These are phyloP conservation scores for Barbatosphaeria neglecta DNA, from an alignment of 495 filamentous ascomycete genomes.

Conservation along the genomic window DNA sequence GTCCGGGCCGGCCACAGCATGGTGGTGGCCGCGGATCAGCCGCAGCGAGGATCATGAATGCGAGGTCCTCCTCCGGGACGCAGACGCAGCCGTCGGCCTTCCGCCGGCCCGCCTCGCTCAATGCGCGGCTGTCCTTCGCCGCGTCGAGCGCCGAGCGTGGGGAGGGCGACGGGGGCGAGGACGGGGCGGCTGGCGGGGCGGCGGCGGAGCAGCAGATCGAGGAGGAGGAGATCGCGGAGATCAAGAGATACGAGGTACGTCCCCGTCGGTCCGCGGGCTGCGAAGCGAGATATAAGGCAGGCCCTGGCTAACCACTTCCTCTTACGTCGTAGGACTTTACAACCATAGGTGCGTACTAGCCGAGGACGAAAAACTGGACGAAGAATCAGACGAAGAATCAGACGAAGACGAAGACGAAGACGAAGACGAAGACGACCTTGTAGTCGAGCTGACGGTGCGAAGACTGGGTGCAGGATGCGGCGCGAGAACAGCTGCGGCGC, in stretches of 20 bases:
- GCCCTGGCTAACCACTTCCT: constrained; percentile 5
- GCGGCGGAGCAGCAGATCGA: constrained; percentile 54
- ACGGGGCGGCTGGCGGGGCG: too few species aligned
- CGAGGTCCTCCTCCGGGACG: constrained; percentile 39
- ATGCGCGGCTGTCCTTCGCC: constrained; percentile 59
- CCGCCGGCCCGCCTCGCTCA: constrained; percentile 51
- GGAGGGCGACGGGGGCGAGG: constrained; percentile 33
- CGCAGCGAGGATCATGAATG: constrained; percentile 15
- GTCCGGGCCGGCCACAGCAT: too few species aligned
- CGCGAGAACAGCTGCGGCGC: constrained; percentile 74
- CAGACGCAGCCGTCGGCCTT: constrained; percentile 20
- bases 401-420: neutral
- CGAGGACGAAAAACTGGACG: constrained; percentile 1
- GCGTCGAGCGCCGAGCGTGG: constrained; percentile 53
- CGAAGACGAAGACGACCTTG: neutral
- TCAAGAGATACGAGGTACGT: constrained; percentile 84
- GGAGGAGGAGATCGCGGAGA: constrained; percentile 95
- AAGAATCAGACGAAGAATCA: neutral
- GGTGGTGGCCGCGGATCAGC: too few species aligned
- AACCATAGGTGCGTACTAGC: constrained; percentile 87
- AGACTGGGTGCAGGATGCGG: constrained; percentile 98
- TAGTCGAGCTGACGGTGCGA: constrained; percentile 1
- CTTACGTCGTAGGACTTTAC: constrained; percentile 52
- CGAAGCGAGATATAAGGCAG: too few species aligned
- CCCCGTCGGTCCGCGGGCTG: neutral